phyloP scores from a whole-genome alignment of 345 rosid genomes.

The Corymbia maculata region DNA sequence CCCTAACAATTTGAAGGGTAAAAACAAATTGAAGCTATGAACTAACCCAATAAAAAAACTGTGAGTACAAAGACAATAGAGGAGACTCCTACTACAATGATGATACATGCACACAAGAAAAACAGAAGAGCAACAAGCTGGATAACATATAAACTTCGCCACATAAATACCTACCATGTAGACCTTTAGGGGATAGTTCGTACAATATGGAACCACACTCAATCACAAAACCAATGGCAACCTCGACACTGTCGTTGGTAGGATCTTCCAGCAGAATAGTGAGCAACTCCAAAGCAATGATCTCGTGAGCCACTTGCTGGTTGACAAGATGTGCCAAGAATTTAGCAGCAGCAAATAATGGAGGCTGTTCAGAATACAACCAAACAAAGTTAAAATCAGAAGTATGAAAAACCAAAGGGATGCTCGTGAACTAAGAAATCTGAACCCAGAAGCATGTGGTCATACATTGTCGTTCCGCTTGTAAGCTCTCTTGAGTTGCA shows the following conservation, averaged over 20 bases:
- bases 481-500: slow-evolving; percentile 89
- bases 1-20: too few species aligned
- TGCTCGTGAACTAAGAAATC: not conserved
- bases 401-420: not conserved
- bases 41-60: too few species aligned
- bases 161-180: slow-evolving; percentile 44
- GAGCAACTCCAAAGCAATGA: slow-evolving; percentile 68
- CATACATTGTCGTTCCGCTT: slow-evolving; percentile 82
- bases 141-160: not conserved
- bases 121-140: not conserved
- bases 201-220: slow-evolving; percentile 90
- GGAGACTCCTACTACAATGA: too few species aligned
- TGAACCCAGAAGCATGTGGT: not conserved
- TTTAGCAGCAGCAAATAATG: slow-evolving; percentile 84
- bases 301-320: slow-evolving; percentile 85
- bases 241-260: slow-evolving; percentile 92
- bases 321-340: slow-evolving; percentile 15
- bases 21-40: too few species aligned
- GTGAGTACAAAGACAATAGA: too few species aligned
- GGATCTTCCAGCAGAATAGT: slow-evolving; percentile 67
- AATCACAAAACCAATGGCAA: slow-evolving; percentile 81
- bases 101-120: not conserved
- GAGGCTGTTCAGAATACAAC: slow-evolving; percentile 42
- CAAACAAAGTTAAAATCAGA: not conserved
- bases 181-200: slow-evolving; percentile 79